Evolutionary conservation across 2,329 filamentous ascomycete genomes (phyloP).

Genomic region (Macroventuria anomochaeta): DNA sequence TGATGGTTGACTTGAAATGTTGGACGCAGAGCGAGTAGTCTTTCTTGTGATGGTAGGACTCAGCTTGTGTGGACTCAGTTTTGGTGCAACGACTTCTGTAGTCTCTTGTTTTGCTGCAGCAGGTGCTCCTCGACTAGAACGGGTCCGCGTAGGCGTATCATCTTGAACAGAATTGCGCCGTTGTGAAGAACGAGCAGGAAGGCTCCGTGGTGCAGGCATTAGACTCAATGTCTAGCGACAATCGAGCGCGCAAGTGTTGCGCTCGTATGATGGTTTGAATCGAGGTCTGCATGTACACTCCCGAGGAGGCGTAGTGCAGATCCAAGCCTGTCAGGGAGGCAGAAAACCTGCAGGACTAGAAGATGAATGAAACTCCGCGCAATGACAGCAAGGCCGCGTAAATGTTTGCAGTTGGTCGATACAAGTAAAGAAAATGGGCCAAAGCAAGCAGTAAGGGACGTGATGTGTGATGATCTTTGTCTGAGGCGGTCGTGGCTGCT

Average conservation of each 20-base stretch:
- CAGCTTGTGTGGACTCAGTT: slow-evolving; percentile 32
- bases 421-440: slow-evolving; percentile 25
- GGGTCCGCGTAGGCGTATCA: slow-evolving; percentile 43
- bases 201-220: slow-evolving; percentile 38
- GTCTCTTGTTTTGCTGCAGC: slow-evolving; percentile 38
- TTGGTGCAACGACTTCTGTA: slow-evolving; percentile 33
- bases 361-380: slow-evolving; percentile 31
- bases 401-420: slow-evolving; percentile 21
- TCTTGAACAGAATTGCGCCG: slow-evolving; percentile 42
- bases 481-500: slow-evolving; percentile 43
- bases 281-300: slow-evolving; percentile 35
- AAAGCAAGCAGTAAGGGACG: slow-evolving; percentile 29
- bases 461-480: slow-evolving; percentile 47
- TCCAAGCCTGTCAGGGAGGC: slow-evolving; percentile 43
- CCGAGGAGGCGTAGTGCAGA: slow-evolving; percentile 45
- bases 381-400: slow-evolving; percentile 20
- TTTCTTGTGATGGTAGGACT: slow-evolving; percentile 41
- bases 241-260: slow-evolving; percentile 14
- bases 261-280: slow-evolving; percentile 24
- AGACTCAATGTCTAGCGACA: slow-evolving; percentile 12
- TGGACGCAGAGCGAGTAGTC: slow-evolving; percentile 46
- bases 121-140: slow-evolving; percentile 41
- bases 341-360: slow-evolving; percentile 32
- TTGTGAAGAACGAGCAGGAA: slow-evolving; percentile 38
- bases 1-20: slow-evolving; percentile 41